Evolutionary conservation across 2,329 filamentous ascomycete species (phyloP), one percentile per base, ranked within the genome.

Genomic region (Trichoderma breve): DNA sequence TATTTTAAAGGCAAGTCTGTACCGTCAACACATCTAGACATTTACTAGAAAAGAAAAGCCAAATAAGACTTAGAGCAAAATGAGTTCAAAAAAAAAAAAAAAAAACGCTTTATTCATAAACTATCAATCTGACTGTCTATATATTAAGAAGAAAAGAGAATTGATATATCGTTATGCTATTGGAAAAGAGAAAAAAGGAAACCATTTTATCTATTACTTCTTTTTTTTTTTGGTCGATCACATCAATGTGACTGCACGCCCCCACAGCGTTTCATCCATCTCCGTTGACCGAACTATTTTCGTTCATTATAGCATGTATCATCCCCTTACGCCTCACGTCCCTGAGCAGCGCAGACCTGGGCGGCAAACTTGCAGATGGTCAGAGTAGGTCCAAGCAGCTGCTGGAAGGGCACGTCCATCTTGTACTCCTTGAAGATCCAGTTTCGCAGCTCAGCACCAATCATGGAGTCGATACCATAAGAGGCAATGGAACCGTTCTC

Each of bases 331-430:
- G 63, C 36, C 30, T 66, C 63, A 24, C 63, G 26, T 34, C 63
- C 43, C 43, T 66, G 43, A 4, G 68, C 62, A 28, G 63, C 63
- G 18, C 63, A 66, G n/a, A 66, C 63, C 32, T 66, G 63, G 8
- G 24, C 32, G 4, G 74, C 71, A 61, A 75, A 72, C 72, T 75
- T 73, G 1, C 65, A 67, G 26, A 77, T 73, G 6, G 78, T 80
- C 62, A 82, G 72, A 1, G 74, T 77, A 2, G 78, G 74, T 1
- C 73, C 79, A 21, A 83, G 75, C n/a, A 83, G 76, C 69, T 82
- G 76, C 75, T 82, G 80, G 69, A 83, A 82, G 1, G 81, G 80
- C 36, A 82, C 76, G 72, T 84, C 82, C 1, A 83, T 74, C 18
- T 78, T 75, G 43, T 77, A 80, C 73, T 81, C 80, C 55, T 77